These are phyloP conservation scores for Talaromyces thailandensis DNA, from an alignment of 495 filamentous ascomycete genomes.

Conservation along the genomic window DNA sequence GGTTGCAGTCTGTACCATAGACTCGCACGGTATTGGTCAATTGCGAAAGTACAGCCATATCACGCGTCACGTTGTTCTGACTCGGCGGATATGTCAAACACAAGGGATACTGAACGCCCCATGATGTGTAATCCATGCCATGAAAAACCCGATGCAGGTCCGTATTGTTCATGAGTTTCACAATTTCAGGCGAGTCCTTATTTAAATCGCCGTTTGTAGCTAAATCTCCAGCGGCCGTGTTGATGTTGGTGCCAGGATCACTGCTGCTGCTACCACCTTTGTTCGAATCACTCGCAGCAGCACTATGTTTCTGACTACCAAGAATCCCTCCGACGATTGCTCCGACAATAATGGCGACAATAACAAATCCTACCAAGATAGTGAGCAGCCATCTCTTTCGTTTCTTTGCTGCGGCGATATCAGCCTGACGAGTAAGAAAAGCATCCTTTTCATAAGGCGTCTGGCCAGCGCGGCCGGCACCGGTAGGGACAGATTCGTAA, in stretches of 20 bases:
- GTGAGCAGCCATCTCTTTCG: slow-evolving; percentile 63
- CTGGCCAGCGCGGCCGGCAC: slow-evolving; percentile 18
- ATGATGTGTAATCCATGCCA: slow-evolving; percentile 93
- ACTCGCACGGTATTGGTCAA: slow-evolving; percentile 83
- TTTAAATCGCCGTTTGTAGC: slow-evolving; percentile 56
- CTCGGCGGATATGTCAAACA: slow-evolving; percentile 70
- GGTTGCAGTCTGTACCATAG: slow-evolving; percentile 97
- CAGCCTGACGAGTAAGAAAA: slow-evolving; percentile 43
- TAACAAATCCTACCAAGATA: slow-evolving; percentile 47
- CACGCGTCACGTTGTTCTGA: slow-evolving; percentile 90
- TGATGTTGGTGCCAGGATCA: slow-evolving; percentile 10
- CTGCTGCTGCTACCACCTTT: slow-evolving; percentile 13
- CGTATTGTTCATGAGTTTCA: slow-evolving; percentile 67
- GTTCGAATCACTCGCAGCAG: slow-evolving; percentile 7
- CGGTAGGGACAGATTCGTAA: slow-evolving; percentile 48
- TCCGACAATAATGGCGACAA: slow-evolving; percentile 66
- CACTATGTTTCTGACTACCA: slow-evolving; percentile 30
- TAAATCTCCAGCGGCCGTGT: slow-evolving; percentile 31
- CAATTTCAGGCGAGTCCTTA: slow-evolving; percentile 70
- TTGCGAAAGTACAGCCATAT: slow-evolving; percentile 85
- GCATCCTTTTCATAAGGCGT: slow-evolving; percentile 39
- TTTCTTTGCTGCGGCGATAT: slow-evolving; percentile 28
- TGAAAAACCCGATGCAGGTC: slow-evolving; percentile 89
- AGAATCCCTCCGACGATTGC: slow-evolving; percentile 69
- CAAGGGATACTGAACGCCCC: slow-evolving; percentile 82